These are phyloP conservation scores for Zalaria obscura DNA, from an alignment of 2,329 filamentous ascomycete species.

Conservation along the genomic window DNA sequence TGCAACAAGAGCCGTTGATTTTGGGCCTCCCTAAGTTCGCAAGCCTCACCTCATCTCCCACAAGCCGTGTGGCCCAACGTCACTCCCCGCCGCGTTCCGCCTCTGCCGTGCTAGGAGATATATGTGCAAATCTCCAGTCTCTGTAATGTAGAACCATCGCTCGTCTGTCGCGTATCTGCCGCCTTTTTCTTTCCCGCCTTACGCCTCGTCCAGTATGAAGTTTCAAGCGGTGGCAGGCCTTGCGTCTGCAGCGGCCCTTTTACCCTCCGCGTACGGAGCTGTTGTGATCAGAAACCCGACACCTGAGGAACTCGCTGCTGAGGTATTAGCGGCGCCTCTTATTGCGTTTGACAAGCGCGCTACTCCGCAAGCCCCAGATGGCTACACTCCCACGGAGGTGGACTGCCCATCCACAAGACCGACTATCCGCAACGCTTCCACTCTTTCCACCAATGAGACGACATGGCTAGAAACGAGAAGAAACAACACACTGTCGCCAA, in stretches of 20 bases:
- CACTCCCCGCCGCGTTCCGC: too few relatives aligned
- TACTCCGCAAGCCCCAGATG: conserved; percentile 43
- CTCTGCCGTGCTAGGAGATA: too few relatives aligned
- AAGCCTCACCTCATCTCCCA: too few relatives aligned
- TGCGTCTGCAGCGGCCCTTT: neutral
- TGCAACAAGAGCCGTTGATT: too few relatives aligned
- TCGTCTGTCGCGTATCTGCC: too few relatives aligned
- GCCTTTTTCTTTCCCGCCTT: too few relatives aligned
- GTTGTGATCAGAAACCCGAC: conserved; percentile 5
- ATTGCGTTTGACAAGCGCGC: conserved; percentile 9
- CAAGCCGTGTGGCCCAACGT: too few relatives aligned
- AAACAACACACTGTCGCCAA: conserved; percentile 58
- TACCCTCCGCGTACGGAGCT: neutral
- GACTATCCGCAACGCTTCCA: conserved; percentile 47
- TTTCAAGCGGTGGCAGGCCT: neutral
- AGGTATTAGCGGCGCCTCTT: conserved; percentile 4
- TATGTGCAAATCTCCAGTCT: too few relatives aligned
- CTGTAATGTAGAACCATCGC: too few relatives aligned
- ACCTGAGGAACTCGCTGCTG: conserved; percentile 2
- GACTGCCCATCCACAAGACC: conserved; percentile 59
- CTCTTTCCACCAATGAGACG: conserved; percentile 54
- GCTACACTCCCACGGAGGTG: conserved; percentile 57
- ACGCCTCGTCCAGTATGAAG: neutral
- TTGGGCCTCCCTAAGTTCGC: too few relatives aligned
- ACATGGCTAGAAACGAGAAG: conserved; percentile 61